Percentiles rank a stretch among this genome's conserved stretches.
Evolutionary conservation across 306 rosid species (phyloP).

Genomic region (Pyrus communis): DNA sequence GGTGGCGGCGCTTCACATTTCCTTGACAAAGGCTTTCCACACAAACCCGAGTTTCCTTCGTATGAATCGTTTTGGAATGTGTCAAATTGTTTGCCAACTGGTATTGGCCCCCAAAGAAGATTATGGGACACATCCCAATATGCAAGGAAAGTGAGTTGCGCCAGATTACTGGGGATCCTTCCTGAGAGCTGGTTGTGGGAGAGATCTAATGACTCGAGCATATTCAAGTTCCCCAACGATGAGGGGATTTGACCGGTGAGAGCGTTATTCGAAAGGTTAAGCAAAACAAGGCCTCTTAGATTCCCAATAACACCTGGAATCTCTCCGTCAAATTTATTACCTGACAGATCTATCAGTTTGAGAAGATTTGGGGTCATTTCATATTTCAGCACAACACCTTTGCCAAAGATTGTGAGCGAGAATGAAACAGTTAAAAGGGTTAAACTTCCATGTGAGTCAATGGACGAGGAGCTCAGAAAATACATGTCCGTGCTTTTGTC

Average conservation of each 20-base stretch:
- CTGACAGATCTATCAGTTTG: neutral
- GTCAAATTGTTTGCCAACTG: conserved; percentile 11
- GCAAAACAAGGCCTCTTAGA: neutral
- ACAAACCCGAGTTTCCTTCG: neutral
- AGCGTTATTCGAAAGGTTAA: neutral
- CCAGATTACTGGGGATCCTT: neutral
- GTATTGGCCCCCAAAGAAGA: conserved; percentile 3
- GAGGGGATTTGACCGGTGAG: conserved; percentile 4
- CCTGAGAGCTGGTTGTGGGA: conserved; percentile 14
- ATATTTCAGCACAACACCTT: neutral
- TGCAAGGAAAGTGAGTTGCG: conserved; percentile 6
- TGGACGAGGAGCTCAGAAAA: neutral
- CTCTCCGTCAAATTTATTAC: conserved; percentile 6
- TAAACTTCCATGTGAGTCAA: neutral
- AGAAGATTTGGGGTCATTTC: neutral
- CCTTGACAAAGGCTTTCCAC: neutral
- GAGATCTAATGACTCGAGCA: conserved; percentile 6
- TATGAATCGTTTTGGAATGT: neutral
- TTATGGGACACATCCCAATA: conserved; percentile 10
- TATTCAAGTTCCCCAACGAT: neutral
- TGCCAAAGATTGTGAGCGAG: neutral
- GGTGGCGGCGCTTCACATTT: no score
- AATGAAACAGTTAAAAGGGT: no score
- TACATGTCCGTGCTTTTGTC: neutral
- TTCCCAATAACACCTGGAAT: neutral